Percentiles rank a stretch among this genome's conserved stretches.
Evolutionary conservation across 192 early-diverging fungal genomes (phyloP).

Genomic region (Backusella psychrophila): DNA sequence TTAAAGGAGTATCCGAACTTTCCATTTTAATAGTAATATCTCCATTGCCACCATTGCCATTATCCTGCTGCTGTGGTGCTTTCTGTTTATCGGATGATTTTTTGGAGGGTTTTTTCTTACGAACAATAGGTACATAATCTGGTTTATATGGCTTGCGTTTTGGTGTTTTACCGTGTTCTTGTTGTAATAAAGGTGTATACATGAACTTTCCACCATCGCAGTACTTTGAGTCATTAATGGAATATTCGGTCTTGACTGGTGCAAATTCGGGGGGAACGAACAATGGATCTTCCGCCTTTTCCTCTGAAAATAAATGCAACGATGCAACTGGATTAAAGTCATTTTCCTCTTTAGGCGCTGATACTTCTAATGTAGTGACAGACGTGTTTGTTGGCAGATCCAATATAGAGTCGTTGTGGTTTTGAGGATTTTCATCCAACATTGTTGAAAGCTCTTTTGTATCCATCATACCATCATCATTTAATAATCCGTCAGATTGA

Average conservation of each 20-base stretch:
- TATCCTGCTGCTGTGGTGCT: background rate
- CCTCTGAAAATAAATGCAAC: background rate
- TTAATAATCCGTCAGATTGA: background rate
- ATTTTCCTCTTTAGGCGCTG: background rate
- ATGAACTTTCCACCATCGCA: slow-evolving; percentile 37
- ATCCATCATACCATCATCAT: background rate
- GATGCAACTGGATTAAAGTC: background rate
- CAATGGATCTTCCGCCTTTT: background rate
- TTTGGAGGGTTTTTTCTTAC: slow-evolving; percentile 16
- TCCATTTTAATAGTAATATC: background rate
- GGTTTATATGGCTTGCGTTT: slow-evolving; percentile 27
- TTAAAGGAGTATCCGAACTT: background rate
- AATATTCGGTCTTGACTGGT: slow-evolving; percentile 16
- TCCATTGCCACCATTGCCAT: background rate
- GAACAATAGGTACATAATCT: slow-evolving; percentile 30
- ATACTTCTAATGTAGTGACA: background rate
- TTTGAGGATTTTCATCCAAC: background rate
- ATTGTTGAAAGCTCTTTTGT: background rate
- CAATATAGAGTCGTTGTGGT: background rate
- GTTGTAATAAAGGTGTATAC: slow-evolving; percentile 14
- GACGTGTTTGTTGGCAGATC: background rate
- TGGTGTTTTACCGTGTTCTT: background rate
- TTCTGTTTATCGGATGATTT: background rate
- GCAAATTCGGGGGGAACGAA: slow-evolving; percentile 34
- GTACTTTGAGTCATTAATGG: slow-evolving; percentile 39